Evolutionary conservation across 2,329 filamentous ascomycete species (phyloP).

Genomic region (Phaeoacremonium minimum): DNA sequence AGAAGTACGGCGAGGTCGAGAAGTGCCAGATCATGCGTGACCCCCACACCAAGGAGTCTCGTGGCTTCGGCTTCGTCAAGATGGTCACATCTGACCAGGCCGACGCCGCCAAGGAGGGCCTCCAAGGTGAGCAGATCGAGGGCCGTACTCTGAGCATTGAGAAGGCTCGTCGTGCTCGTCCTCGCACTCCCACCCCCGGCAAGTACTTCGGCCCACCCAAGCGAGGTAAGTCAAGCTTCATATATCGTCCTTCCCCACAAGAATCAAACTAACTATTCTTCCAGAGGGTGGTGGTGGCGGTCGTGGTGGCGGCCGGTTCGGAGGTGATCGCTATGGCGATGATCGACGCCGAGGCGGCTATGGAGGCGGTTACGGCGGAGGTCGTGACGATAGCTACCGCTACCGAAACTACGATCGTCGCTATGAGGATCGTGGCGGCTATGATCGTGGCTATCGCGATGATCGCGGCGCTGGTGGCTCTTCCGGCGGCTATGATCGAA

Average conservation of each 20-base stretch:
- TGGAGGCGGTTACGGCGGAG: conserved; percentile 15
- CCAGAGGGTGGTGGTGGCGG: conserved; percentile 51
- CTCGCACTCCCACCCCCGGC: conserved; percentile 92
- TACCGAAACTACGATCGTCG: conserved; percentile 13
- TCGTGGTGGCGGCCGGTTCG: conserved; percentile 42
- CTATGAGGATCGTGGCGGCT: conserved; percentile 23
- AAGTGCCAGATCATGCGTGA: conserved; percentile 99
- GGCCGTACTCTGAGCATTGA: conserved; percentile 96
- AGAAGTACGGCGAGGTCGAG: conserved; percentile 98
- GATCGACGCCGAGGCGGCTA: conserved; percentile 48
- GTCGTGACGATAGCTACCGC: conserved; percentile 19
- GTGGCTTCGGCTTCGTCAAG: conserved; percentile 98
- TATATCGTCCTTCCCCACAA: neutral
- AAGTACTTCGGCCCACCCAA: conserved; percentile 99
- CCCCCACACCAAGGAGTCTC: conserved; percentile 96
- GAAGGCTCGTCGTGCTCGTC: conserved; percentile 92
- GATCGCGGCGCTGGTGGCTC: too few relatives aligned
- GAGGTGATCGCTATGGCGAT: conserved; percentile 53
- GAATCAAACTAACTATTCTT: conserved; percentile 29
- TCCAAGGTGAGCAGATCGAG: conserved; percentile 93
- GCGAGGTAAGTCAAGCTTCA: conserved; percentile 63
- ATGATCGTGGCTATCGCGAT: conserved; percentile 34
- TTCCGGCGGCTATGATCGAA: conserved; percentile 47
- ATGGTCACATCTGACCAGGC: conserved; percentile 95
- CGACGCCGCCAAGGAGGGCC: conserved; percentile 91